Evolutionary conservation across 2,329 filamentous ascomycete species (phyloP).

Genomic region (Leptodontidium sp.): DNA sequence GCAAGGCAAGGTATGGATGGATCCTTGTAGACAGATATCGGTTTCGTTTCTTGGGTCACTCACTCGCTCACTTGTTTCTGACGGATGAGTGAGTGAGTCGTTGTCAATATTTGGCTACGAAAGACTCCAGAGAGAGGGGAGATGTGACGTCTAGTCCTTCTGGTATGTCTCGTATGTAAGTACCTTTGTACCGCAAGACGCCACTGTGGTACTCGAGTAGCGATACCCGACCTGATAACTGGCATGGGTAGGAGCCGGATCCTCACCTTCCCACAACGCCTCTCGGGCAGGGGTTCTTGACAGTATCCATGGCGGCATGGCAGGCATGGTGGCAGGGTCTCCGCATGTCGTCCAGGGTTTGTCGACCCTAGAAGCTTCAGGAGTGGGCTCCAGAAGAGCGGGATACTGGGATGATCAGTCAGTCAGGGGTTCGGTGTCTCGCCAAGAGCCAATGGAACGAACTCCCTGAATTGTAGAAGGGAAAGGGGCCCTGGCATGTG

Average conservation of each 20-base stretch:
- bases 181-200: too few relatives aligned
- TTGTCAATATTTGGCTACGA: too few relatives aligned
- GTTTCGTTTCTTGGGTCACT: too few relatives aligned
- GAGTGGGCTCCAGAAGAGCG: constrained; percentile 24
- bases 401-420: constrained; percentile 10
- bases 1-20: not conserved
- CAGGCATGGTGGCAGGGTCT: not conserved
- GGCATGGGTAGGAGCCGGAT: not conserved
- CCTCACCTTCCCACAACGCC: not conserved
- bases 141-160: too few relatives aligned
- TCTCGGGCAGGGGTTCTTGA: too few relatives aligned
- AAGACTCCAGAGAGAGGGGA: too few relatives aligned
- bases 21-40: not conserved
- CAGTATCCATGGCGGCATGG: too few relatives aligned
- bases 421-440: constrained; percentile 9
- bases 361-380: constrained; percentile 18
- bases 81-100: too few relatives aligned
- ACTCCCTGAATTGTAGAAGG: not conserved
- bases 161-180: too few relatives aligned
- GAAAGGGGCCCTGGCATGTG: constrained; percentile 18
- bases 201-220: too few relatives aligned
- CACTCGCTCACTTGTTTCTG: too few relatives aligned
- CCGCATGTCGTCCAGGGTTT: not conserved
- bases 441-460: constrained; percentile 2
- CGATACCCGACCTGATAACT: too few relatives aligned